Percentiles rank a stretch among this genome's conserved stretches.
Conservation (phyloP, 108 stramenopile genomes). For the Nannochloropsis gaditana region DNA sequence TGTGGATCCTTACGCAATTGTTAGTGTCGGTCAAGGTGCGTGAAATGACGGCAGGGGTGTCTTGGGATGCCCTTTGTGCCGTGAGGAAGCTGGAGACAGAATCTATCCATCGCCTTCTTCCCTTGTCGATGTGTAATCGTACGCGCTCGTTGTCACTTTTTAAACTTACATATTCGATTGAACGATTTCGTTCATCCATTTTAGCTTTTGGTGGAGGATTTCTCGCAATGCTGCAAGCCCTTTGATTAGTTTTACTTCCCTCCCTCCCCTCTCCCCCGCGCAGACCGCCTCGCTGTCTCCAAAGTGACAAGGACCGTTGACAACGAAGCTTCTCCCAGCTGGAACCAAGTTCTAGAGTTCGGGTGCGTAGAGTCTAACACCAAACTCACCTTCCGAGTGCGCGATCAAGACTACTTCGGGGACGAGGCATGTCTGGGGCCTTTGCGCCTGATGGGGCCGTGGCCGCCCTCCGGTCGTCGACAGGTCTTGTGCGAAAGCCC, state of each 20-base stretch:
- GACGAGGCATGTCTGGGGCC: background rate
- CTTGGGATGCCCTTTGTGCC: background rate
- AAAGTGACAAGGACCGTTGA: background rate
- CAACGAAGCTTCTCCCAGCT: background rate
- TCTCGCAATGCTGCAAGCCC: background rate
- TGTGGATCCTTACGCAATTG: background rate
- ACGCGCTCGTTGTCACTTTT: no score
- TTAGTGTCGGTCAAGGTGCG: background rate
- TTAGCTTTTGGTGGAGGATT: no score
- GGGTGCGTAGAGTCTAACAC: background rate
- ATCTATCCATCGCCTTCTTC: no score
- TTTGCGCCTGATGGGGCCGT: background rate
- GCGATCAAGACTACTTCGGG: slow-evolving; percentile 14
- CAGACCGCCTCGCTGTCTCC: slow-evolving; percentile 13
- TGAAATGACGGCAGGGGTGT: background rate
- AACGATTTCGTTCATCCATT: no score
- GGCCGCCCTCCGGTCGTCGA: background rate
- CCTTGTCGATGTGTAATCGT: no score
- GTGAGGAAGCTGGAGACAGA: no score
- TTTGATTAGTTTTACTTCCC: background rate
- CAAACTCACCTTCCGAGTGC: background rate
- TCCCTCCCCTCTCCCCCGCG: background rate
- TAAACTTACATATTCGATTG: no score
- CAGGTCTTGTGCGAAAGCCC: slow-evolving; percentile 1
- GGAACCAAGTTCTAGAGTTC: background rate